These are phyloP conservation scores for Ceratocystis papillata DNA, from an alignment of 2,329 filamentous ascomycete species.

Conservation along the genomic window DNA sequence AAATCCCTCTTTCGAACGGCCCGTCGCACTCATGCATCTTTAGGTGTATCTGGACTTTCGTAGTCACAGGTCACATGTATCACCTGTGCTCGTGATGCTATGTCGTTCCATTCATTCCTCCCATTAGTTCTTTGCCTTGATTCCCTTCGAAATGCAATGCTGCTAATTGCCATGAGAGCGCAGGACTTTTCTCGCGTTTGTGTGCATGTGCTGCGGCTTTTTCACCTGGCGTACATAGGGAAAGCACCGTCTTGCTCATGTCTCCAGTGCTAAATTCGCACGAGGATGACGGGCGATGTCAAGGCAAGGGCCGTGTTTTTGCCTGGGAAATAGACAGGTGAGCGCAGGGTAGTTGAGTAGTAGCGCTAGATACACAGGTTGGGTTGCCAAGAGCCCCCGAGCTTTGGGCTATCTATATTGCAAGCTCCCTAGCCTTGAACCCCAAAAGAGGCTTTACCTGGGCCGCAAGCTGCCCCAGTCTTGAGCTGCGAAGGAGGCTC, in stretches of 20 bases:
- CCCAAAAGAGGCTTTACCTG: no score
- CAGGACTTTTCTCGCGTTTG: neutral
- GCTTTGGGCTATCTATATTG: no score
- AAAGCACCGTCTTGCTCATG: neutral
- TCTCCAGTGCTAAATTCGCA: neutral
- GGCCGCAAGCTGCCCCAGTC: no score
- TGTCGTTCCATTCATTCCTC: neutral
- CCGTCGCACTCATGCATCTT: neutral
- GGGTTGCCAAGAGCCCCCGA: no score
- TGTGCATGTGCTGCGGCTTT: neutral
- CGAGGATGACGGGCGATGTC: no score
- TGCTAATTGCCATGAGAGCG: neutral
- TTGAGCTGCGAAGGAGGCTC: no score
- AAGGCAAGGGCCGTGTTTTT: no score
- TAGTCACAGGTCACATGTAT: neutral
- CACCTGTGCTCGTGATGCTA: neutral
- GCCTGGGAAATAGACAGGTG: no score
- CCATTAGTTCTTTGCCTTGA: slow-evolving; percentile 6
- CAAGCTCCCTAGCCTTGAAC: no score
- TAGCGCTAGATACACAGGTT: no score
- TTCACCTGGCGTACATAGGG: neutral
- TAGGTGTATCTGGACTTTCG: neutral
- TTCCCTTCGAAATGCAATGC: neutral
- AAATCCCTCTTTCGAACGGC: no score
- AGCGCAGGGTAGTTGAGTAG: no score